Evolutionary conservation across 1,284 basidiomycete species (phyloP), one percentile per base, ranked within the genome.

Genomic region (Sporisorium exsertum): DNA sequence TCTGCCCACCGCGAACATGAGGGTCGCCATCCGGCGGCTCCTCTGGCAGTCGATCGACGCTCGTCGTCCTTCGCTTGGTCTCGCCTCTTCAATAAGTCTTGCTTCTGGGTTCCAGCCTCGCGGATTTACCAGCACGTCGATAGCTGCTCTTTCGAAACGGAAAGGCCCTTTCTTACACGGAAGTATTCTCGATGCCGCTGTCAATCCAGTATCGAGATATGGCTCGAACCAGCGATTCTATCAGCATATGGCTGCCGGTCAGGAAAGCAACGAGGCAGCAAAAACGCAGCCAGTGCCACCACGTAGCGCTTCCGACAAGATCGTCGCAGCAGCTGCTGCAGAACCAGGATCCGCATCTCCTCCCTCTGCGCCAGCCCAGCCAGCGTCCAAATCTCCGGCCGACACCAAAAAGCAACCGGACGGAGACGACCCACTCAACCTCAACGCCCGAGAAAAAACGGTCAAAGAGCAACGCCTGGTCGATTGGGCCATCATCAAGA

Each of bases 401-500:
- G 26, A 50, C 2, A 4, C 42, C 33, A 67, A 71, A 37, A 72
- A 76, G n/a, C 62, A 74, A 29, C 47, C 66, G 16, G 72, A 80
- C 33, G 73, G 72, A 10, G 78, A 80, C 58, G 80, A 81, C 35
- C 80, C 80, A 13, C 70, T 81, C 49, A 75, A 72, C 29, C 67
- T 81, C 63, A 80, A 80, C 54, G 57, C 56, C 10, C 52, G 57
- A 8, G 46, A 61, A 4, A 75, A 77, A 33, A 79, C 70, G 27
- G 42, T 54, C 62, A 68, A 80, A 51, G 64, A 82, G 53, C 81
- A 84, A 57, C 68, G 82, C 9, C 40, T 67, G 51, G 86, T 87
- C 18, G 88, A 89, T 68, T 89, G 88, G 88, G 71, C 79, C 22
- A 90, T 90, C 72, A 87, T 90, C 69, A 87, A 87, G 50, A 87